Conservation (phyloP, 352 stramenopile species). For the Globisporangium takayamanum region DNA sequence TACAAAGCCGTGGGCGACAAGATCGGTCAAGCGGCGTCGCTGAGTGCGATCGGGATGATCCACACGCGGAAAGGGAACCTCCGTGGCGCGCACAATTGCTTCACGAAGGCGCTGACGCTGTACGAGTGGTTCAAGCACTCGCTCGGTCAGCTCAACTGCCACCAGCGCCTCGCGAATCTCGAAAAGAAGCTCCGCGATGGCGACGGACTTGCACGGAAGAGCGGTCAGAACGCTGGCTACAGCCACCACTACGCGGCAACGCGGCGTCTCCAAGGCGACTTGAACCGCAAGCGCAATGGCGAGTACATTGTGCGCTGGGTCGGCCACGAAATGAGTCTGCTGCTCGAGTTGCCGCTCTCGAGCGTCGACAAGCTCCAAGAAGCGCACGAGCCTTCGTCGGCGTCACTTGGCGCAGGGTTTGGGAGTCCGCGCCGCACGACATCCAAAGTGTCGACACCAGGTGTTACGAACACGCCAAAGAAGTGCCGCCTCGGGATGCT, state of each 20-base stretch:
- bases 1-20: slow-evolving; percentile 76
- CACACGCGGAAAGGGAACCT: slow-evolving; percentile 76
- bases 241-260: slow-evolving; percentile 79
- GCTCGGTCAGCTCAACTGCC: slow-evolving; percentile 71
- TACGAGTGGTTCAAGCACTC: slow-evolving; percentile 84
- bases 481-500: slow-evolving; percentile 45
- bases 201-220: slow-evolving; percentile 48
- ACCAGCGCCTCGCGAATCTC: slow-evolving; percentile 75
- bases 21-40: slow-evolving; percentile 59
- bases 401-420: slow-evolving; percentile 5
- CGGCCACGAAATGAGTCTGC: slow-evolving; percentile 73
- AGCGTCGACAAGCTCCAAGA: slow-evolving; percentile 40
- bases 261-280: slow-evolving; percentile 61
- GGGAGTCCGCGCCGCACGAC: slow-evolving; percentile 1
- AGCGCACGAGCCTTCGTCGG: slow-evolving; percentile 23
- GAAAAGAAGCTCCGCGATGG: slow-evolving; percentile 79
- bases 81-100: slow-evolving; percentile 67
- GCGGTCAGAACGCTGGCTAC: slow-evolving; percentile 45
- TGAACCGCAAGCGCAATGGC: slow-evolving; percentile 75
- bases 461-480: slow-evolving; percentile 44
- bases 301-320: slow-evolving; percentile 82
- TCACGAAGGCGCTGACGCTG: slow-evolving; percentile 70
- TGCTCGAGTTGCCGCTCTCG: slow-evolving; percentile 54
- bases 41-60: slow-evolving; percentile 79
- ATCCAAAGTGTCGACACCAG: slow-evolving; percentile 13